Base-by-base conservation (phyloP, 768 basidiomycete species). In the Psilocybe tampanensis region DNA sequence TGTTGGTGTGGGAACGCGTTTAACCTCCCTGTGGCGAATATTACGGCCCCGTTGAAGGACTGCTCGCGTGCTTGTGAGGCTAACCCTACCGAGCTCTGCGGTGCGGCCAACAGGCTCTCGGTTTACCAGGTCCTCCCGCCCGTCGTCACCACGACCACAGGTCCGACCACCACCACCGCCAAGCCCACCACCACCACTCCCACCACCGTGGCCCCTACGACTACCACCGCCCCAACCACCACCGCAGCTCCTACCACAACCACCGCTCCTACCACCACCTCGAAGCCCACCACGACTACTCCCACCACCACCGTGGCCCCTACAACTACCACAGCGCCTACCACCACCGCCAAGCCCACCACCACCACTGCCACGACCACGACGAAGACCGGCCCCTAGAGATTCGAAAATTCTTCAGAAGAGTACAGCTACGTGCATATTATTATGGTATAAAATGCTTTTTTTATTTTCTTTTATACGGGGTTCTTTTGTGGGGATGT, bases 1-100 rank as follows among this genome's bases (percentile, higher is more conserved):
- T 68, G 67, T 54, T 68, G 62, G 62, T 63, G 62, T 18, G 62
- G 62, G 13, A 43, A 63, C 22, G n/a, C 13, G 32, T 55, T 59
- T 34, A 18, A 32, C 47, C 36, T 50, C 3, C 45, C 49, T 5
- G 15, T 49, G 12, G 47, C 23, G 13, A 54, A 60, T 22, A 56
- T 54, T 23, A 47, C 43, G 1, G 58, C 55, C 17, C 47, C 60
- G 3, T 21, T 55, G 2, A 48, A 21, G 8, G 63, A 60, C 11
- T 64, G 63, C 49, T 64, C 63, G 2, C 21, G 18, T 1, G 51
- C 63, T 4, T 64, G 60, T 48, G 36, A 54, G 29, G 63, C 57
- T 19, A 60, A 64, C 48, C 60, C 47, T 44, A 61, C 63, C 11
- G 63, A 64, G 29, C 26, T 64, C 11, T 64, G 63, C 33, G 63